phyloP scores from a whole-genome alignment of 768 basidiomycete genomes.

The Scleroderma bovista region DNA sequence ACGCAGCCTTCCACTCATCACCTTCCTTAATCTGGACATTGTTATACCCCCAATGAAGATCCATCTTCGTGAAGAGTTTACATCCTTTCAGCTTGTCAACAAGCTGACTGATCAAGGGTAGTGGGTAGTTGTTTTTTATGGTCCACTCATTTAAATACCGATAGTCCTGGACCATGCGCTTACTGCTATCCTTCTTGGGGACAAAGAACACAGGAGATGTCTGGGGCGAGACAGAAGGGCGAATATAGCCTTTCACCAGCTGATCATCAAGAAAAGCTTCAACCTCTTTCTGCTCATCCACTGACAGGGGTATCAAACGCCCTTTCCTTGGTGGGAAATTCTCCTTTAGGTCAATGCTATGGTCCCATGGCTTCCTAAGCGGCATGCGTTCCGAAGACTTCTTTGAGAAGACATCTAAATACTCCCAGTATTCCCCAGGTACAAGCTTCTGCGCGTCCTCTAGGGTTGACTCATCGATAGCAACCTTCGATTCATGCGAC shows the following conservation, averaged over 20 bases:
- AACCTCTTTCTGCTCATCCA: neutral
- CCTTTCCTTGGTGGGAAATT: neutral
- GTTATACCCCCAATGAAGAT: slow-evolving; percentile 22
- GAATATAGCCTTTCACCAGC: slow-evolving; percentile 3
- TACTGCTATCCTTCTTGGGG: slow-evolving; percentile 8
- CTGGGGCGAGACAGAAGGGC: slow-evolving; percentile 9
- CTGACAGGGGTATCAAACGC: neutral
- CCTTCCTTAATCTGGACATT: slow-evolving; percentile 17
- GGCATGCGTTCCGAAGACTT: neutral
- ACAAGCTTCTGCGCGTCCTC: neutral
- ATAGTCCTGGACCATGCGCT: slow-evolving; percentile 14
- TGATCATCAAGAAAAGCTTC: slow-evolving; percentile 7
- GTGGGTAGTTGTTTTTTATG: neutral
- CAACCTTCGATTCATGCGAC: neutral
- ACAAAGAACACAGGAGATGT: slow-evolving; percentile 9
- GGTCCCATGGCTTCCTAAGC: slow-evolving; percentile 3
- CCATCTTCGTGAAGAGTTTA: slow-evolving; percentile 6
- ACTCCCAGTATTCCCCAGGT: neutral
- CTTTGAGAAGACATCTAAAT: slow-evolving; percentile 1
- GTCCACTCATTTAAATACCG: slow-evolving; percentile 5
- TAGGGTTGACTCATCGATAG: slow-evolving; percentile 2
- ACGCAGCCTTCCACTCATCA: slow-evolving; percentile 39
- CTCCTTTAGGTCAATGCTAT: slow-evolving; percentile 2
- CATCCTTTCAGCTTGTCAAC: neutral
- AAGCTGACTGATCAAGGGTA: neutral